Conservation (phyloP, 169 alveolate genomes). For the Plasmodium berghei region DNA sequence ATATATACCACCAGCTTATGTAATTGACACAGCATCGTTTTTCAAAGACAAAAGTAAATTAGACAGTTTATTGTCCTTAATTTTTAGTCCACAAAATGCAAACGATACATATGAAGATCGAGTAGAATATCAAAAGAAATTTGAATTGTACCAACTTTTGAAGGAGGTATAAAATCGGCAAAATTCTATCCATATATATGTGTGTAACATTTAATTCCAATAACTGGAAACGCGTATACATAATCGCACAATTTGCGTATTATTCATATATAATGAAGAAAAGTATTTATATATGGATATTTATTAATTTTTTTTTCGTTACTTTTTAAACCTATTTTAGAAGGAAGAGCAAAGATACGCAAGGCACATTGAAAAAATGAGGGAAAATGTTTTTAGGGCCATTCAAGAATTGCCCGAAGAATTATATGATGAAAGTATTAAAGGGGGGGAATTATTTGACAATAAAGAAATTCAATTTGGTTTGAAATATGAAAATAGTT, state of each 20-base stretch:
- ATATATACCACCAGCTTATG: conserved; percentile 84
- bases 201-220: not conserved
- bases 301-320: too few species aligned
- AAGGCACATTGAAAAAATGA: conserved; percentile 64
- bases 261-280: too few species aligned
- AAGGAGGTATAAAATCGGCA: conserved; percentile 52
- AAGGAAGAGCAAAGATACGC: conserved; percentile 52
- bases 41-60: conserved; percentile 81
- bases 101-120: conserved; percentile 82
- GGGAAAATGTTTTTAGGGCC: conserved; percentile 46
- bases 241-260: too few species aligned
- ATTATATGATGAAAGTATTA: conserved; percentile 69
- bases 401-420: conserved; percentile 53
- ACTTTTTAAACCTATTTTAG: conserved; percentile 5
- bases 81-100: conserved; percentile 83
- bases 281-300: too few species aligned
- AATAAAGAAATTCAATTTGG: conserved; percentile 70
- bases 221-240: not conserved
- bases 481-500: conserved; percentile 76
- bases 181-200: not conserved
- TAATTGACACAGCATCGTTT: conserved; percentile 82
- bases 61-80: conserved; percentile 81
- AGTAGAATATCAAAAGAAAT: conserved; percentile 77
- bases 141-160: conserved; percentile 76
- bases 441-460: conserved; percentile 47